Base-by-base conservation (phyloP, 176 grass and related monocot genomes). In the Triticum timopheevii region DNA sequence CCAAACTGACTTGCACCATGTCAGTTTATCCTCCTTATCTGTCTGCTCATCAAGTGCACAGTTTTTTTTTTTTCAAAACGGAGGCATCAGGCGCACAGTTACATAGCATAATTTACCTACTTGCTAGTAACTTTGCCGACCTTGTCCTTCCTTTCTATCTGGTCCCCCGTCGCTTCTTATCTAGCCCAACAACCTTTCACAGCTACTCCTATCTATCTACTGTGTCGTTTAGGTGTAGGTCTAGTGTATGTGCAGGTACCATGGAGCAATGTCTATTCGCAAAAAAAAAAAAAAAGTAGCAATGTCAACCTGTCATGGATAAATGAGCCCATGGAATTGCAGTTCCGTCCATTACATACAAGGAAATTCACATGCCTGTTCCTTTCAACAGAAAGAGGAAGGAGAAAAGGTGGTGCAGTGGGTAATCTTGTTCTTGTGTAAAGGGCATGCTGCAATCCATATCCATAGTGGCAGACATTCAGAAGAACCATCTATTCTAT, bases 11-110 rank as follows among this genome's bases (percentile, higher is more conserved):
- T 31, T 56, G 34, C 10, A 47, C 65, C 30, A 61, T 61, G 23
- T 58, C 79, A 88, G 80, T 88, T 78, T 79, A 63, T 88, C 52
- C 64, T 71, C 76, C 65, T 80, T 71, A 80, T 86, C 84, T 88
- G 65, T 88, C 65, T 70, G 50, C 27, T 70, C 25, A 83, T 49
- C 25, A 88, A 70, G 25, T 33, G 40, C 38, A 76, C 49, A 78
- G 31, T 31, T 31, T 31, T 31, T 30, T 2, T 31, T 31, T 31
- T 31, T 2, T 31, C 31, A 3, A 31, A 31, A 31, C 31, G 31
- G 31, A 31, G 31, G 31, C 31, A 31, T 31, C 31, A 31, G 3
- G 31, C 31, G 31, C 31, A 31, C 31, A 31, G 3, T 31, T 31
- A 31, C 31, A 31, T 31, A 15, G 47, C 13, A 74, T 42, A 73